Conservation (phyloP, 805 yeast genomes). For the Wickerhamiella siamensis region DNA sequence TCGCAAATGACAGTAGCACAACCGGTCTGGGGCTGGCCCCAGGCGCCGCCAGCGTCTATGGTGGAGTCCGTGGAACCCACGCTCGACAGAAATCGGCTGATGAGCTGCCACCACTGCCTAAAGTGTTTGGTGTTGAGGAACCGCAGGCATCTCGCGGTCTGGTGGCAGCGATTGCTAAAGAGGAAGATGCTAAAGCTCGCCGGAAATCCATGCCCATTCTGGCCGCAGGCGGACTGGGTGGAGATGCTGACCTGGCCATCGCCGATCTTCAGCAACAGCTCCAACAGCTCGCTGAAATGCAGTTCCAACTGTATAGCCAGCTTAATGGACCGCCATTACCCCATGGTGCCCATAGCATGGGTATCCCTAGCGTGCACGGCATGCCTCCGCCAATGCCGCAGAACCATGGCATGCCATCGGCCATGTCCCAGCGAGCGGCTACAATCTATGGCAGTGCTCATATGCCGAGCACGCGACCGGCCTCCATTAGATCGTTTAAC, state of each 20-base stretch:
- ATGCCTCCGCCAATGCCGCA: not conserved
- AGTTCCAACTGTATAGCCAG: slow-evolving; percentile 16
- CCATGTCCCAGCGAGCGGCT: not conserved
- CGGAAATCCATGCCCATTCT: slow-evolving; percentile 12
- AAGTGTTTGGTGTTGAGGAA: slow-evolving; percentile 15
- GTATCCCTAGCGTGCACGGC: too few relatives aligned
- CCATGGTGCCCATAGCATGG: too few relatives aligned
- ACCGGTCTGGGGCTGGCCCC: not conserved
- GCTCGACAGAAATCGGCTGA: not conserved
- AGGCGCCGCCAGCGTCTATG: not conserved
- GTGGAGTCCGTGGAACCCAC: not conserved
- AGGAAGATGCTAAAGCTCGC: slow-evolving; percentile 25
- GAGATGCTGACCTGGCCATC: slow-evolving; percentile 5
- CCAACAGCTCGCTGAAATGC: slow-evolving; percentile 24
- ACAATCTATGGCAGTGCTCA: not conserved
- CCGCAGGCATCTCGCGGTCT: slow-evolving; percentile 22
- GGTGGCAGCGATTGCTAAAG: slow-evolving; percentile 28
- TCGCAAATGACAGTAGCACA: not conserved
- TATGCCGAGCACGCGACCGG: not conserved
- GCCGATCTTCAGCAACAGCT: slow-evolving; percentile 22
- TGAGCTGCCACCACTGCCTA: slow-evolving; percentile 15
- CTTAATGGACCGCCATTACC: not conserved
- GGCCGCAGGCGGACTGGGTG: not conserved
- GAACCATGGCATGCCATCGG: too few relatives aligned
- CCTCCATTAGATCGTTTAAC: not conserved